These are phyloP conservation scores for Plasmodium yoelii DNA, from an alignment of 169 alveolate genomes.

Conservation along the genomic window DNA sequence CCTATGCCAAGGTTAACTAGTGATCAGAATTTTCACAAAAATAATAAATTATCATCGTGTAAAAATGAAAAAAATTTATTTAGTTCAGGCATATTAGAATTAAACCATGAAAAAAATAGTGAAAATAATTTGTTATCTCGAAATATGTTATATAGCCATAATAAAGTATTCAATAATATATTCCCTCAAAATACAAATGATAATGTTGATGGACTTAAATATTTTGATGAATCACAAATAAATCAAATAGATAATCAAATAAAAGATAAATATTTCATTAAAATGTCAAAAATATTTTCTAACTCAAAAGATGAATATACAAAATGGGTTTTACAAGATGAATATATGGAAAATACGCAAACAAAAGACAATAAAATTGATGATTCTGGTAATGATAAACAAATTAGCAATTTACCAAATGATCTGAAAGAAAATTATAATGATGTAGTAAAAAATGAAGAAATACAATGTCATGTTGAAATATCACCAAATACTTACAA, in stretches of 20 bases:
- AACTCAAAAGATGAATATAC: slow-evolving; percentile 40
- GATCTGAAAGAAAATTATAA: not conserved
- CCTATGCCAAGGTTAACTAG: not conserved
- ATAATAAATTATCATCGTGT: not conserved
- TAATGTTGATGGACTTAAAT: slow-evolving; percentile 1
- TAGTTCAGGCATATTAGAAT: not conserved
- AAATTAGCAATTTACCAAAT: no score
- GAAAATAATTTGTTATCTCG: slow-evolving; percentile 3
- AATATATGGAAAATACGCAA: not conserved
- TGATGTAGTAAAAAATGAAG: not conserved
- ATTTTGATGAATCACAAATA: not conserved
- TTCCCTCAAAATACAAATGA: not conserved
- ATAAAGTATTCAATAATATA: not conserved
- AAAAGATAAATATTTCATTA: slow-evolving; percentile 11
- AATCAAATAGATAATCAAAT: not conserved
- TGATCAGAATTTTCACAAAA: not conserved
- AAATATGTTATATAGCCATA: slow-evolving; percentile 3
- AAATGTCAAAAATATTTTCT: slow-evolving; percentile 31
- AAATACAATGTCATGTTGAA: not conserved
- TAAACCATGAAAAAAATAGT: not conserved
- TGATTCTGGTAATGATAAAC: not conserved
- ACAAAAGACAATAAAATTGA: not conserved
- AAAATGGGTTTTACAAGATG: slow-evolving; percentile 3
- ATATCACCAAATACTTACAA: not conserved
- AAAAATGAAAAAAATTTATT: slow-evolving; percentile 11